Conservation (phyloP, 768 basidiomycete genomes). For the Lactarius sanguifluus region DNA sequence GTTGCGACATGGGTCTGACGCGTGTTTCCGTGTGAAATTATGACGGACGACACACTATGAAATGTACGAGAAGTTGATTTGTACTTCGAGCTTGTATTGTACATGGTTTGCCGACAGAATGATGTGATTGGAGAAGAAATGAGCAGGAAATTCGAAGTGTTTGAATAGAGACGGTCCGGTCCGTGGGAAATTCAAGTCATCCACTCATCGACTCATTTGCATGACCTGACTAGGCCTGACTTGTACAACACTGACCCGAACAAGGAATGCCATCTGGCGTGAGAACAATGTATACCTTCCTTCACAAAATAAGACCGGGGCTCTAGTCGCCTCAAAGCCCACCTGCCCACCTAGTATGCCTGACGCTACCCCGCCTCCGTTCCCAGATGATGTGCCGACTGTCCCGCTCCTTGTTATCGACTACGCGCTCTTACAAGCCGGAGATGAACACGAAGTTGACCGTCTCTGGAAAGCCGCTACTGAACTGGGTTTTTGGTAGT, state of each 20-base stretch:
- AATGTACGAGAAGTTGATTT: background rate
- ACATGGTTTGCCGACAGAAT: too few relatives aligned
- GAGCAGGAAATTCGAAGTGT: too few relatives aligned
- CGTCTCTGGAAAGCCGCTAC: conserved; percentile 50
- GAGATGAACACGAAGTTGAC: conserved; percentile 41
- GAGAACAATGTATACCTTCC: background rate
- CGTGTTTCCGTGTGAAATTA: background rate
- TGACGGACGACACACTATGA: background rate
- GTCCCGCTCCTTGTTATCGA: conserved; percentile 51
- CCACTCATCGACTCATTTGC: too few relatives aligned
- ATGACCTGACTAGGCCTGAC: too few relatives aligned
- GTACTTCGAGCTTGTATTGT: background rate
- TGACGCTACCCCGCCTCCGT: conserved; percentile 40
- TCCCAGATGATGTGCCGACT: conserved; percentile 45
- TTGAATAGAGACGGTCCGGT: too few relatives aligned
- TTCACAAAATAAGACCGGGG: background rate
- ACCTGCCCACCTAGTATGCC: conserved; percentile 34
- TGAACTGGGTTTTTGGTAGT: conserved; percentile 56
- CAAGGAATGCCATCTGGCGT: too few relatives aligned
- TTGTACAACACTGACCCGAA: too few relatives aligned
- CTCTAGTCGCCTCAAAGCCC: too few relatives aligned
- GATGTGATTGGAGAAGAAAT: too few relatives aligned
- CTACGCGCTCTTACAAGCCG: conserved; percentile 39
- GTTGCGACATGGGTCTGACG: background rate
- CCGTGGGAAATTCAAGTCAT: too few relatives aligned